Percentiles rank a stretch among this genome's conserved stretches.
phyloP scores from a whole-genome alignment of 1,284 basidiomycete species.

The Cutaneotrichosporon curvatum region DNA sequence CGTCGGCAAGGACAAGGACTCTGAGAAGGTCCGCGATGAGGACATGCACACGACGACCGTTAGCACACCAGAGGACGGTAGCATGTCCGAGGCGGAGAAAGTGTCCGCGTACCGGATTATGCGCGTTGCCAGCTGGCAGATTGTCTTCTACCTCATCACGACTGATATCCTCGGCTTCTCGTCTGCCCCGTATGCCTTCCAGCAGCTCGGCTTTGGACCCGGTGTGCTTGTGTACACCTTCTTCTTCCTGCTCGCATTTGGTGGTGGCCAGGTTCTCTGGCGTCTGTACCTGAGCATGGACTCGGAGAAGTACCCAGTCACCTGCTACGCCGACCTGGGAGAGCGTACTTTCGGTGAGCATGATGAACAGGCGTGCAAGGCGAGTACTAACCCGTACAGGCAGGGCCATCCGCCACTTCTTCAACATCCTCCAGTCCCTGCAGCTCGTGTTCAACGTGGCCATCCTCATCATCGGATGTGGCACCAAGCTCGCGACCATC shows the following conservation, averaged over 20 bases:
- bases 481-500: conserved; percentile 4
- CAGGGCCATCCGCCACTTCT: conserved; percentile 5
- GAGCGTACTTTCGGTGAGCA: conserved; percentile 5
- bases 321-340: conserved; percentile 12
- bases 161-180: conserved; percentile 33
- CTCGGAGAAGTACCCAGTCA: conserved; percentile 9
- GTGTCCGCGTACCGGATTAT: conserved; percentile 9
- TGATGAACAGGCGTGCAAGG: too few relatives aligned
- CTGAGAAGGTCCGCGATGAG: not conserved
- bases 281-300: conserved; percentile 10
- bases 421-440: conserved; percentile 10
- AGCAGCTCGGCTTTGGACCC: conserved; percentile 20
- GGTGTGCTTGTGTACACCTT: conserved; percentile 19
- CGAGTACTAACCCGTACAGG: not conserved
- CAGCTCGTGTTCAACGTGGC: conserved; percentile 12
- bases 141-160: conserved; percentile 12
- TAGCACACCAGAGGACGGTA: not conserved
- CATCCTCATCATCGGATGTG: conserved; percentile 6
- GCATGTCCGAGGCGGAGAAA: conserved; percentile 1
- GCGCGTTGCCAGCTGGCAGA: conserved; percentile 10
- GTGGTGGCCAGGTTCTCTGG: conserved; percentile 9
- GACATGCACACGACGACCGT: not conserved
- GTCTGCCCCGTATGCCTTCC: conserved; percentile 35
- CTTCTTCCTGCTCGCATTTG: conserved; percentile 10
- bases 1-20: not conserved